Evolutionary conservation across 345 rosid genomes (phyloP).

Genomic region (Laguncularia racemosa): DNA sequence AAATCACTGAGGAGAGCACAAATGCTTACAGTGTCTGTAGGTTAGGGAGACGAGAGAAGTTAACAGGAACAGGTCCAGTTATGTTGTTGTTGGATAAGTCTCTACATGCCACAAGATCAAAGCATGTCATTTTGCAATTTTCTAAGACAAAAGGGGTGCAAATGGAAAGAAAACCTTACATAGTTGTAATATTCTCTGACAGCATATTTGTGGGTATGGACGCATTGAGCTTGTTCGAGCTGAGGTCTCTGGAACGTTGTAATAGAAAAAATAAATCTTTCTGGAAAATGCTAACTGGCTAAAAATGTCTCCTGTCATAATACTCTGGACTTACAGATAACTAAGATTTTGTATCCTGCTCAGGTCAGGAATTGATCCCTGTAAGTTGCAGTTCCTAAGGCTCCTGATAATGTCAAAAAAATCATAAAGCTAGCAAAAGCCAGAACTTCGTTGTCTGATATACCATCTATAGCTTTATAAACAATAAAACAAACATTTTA

Average conservation of each 20-base stretch:
- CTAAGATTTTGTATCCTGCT: conserved; percentile 66
- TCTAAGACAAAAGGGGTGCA: neutral
- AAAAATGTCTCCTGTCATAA: neutral
- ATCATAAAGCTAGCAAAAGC: neutral
- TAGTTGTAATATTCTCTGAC: conserved; percentile 68
- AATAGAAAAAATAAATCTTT: neutral
- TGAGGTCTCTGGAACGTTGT: conserved; percentile 59
- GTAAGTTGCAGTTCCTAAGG: conserved; percentile 78
- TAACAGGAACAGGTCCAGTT: conserved; percentile 63
- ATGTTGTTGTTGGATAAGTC: conserved; percentile 62
- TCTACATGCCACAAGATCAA: conserved; percentile 25
- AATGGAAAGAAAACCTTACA: conserved; percentile 40
- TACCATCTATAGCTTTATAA: too few species aligned
- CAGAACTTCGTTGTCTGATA: too few species aligned
- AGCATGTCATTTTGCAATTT: too few species aligned
- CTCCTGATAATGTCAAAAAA: conserved; percentile 55
- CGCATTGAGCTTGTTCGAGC: conserved; percentile 72
- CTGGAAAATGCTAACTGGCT: neutral
- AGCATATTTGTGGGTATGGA: conserved; percentile 59
- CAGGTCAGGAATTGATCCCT: conserved; percentile 82
- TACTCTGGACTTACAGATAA: conserved; percentile 59
- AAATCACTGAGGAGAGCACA: conserved; percentile 9
- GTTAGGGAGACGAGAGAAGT: conserved; percentile 51
- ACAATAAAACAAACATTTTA: too few species aligned
- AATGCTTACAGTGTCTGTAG: conserved; percentile 70